Evolutionary conservation across 78 protist genomes (phyloP).

Genomic region (Dictyostelium capitatum): DNA sequence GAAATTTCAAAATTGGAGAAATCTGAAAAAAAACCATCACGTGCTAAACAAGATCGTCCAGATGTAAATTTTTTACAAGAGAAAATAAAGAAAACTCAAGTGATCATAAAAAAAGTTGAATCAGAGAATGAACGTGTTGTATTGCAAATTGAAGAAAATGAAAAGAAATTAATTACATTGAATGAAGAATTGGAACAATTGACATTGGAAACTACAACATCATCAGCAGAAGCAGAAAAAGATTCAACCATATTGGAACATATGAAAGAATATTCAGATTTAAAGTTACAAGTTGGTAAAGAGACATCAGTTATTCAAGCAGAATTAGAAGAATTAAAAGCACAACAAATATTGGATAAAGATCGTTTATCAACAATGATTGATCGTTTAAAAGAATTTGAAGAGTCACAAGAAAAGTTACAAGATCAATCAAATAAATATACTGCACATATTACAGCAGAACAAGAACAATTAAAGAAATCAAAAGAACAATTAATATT

Average conservation of each 20-base stretch:
- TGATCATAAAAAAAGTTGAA: conserved; percentile 15
- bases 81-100: conserved; percentile 20
- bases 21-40: not conserved
- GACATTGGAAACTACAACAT: not conserved
- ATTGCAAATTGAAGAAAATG: conserved; percentile 18
- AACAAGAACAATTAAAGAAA: not conserved
- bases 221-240: not conserved
- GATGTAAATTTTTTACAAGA: not conserved
- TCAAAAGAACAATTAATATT: not conserved
- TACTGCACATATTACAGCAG: not conserved
- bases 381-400: not conserved
- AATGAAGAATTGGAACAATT: conserved; percentile 52
- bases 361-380: not conserved
- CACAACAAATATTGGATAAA: conserved; percentile 21
- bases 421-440: not conserved
- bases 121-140: not conserved
- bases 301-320: conserved; percentile 27
- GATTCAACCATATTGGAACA: not conserved
- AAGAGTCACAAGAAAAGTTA: conserved; percentile 7
- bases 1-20: not conserved
- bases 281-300: conserved; percentile 49
- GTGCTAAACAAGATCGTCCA: too few species aligned
- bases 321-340: not conserved
- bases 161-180: not conserved
- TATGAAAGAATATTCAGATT: conserved; percentile 48